A percentile compares a stretch with the other conserved stretches of the same genome.
Conservation (phyloP, 2,329 filamentous ascomycete genomes). For the Drechslera avenae region DNA sequence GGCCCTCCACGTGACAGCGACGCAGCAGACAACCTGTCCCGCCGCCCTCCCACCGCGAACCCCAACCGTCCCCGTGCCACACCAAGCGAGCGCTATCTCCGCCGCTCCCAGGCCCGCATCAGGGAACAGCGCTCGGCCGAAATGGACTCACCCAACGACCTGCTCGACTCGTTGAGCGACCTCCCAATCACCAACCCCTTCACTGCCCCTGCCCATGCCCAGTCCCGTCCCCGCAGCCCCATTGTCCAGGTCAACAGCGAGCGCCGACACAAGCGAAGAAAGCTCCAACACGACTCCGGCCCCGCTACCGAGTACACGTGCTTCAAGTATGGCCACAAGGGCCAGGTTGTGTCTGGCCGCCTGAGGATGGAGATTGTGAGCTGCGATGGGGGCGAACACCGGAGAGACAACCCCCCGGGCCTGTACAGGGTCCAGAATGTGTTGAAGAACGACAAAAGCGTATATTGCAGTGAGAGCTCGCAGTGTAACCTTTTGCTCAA, state of each 20-base stretch:
- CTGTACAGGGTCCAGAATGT: conserved; percentile 69
- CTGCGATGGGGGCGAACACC: conserved; percentile 79
- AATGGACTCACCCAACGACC: conserved; percentile 28
- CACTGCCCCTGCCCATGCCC: conserved; percentile 6
- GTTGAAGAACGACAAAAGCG: conserved; percentile 77
- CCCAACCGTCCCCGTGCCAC: conserved; percentile 40
- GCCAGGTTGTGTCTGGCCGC: conserved; percentile 81
- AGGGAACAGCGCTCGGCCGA: conserved; percentile 30
- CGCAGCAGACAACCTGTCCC: conserved; percentile 13
- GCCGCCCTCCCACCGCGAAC: conserved; percentile 26
- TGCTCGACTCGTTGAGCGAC: conserved; percentile 33
- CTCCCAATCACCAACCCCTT: conserved; percentile 23
- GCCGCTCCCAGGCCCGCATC: conserved; percentile 40
- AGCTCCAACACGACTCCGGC: conserved; percentile 46
- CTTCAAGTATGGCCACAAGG: conserved; percentile 83
- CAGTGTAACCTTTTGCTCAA: conserved; percentile 84
- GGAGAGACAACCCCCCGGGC: conserved; percentile 61
- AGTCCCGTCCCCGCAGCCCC: conserved; percentile 32
- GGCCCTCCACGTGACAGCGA: conserved; percentile 30
- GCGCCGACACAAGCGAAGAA: conserved; percentile 45
- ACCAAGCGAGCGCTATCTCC: conserved; percentile 45
- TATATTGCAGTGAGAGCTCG: conserved; percentile 89
- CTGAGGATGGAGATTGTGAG: conserved; percentile 86
- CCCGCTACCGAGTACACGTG: conserved; percentile 33
- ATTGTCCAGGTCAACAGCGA: conserved; percentile 25